These are phyloP conservation scores for Inosperma sp. DNA, from an alignment of 768 basidiomycete genomes.

Conservation along the genomic window DNA sequence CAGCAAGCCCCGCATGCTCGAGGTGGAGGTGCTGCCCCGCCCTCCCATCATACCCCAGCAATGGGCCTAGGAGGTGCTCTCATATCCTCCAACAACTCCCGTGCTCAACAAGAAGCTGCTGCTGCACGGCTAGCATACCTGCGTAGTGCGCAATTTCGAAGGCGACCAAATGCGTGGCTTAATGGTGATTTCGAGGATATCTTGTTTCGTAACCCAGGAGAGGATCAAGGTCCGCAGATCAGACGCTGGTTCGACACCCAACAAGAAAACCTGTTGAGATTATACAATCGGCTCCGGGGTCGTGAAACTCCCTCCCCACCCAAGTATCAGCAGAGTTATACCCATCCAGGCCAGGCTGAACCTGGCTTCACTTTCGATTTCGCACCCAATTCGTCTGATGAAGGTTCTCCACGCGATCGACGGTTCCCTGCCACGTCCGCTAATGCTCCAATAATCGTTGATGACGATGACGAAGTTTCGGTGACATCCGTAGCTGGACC, in stretches of 20 bases:
- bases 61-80: slow-evolving; percentile 67
- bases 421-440: slow-evolving; percentile 31
- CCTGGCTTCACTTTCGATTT: slow-evolving; percentile 73
- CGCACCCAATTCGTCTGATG: slow-evolving; percentile 35
- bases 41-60: slow-evolving; percentile 51
- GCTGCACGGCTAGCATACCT: slow-evolving; percentile 3
- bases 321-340: slow-evolving; percentile 56
- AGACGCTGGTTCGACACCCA: slow-evolving; percentile 5
- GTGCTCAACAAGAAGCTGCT: slow-evolving; percentile 17
- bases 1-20: slow-evolving; percentile 5
- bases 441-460: slow-evolving; percentile 46
- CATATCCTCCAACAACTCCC: slow-evolving; percentile 37
- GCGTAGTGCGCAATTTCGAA: slow-evolving; percentile 17
- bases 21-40: slow-evolving; percentile 33
- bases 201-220: slow-evolving; percentile 3
- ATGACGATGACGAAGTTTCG: slow-evolving; percentile 30
- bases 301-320: slow-evolving; percentile 21
- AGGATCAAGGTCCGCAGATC: neutral
- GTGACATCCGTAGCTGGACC: neutral
- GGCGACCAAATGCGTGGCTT: slow-evolving; percentile 16
- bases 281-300: neutral
- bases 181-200: slow-evolving; percentile 3
- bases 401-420: slow-evolving; percentile 14
- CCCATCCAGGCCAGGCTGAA: slow-evolving; percentile 52
- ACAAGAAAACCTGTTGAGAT: slow-evolving; percentile 1